Conservation (phyloP, 768 basidiomycete species). For the Lactarius hengduanensis region DNA sequence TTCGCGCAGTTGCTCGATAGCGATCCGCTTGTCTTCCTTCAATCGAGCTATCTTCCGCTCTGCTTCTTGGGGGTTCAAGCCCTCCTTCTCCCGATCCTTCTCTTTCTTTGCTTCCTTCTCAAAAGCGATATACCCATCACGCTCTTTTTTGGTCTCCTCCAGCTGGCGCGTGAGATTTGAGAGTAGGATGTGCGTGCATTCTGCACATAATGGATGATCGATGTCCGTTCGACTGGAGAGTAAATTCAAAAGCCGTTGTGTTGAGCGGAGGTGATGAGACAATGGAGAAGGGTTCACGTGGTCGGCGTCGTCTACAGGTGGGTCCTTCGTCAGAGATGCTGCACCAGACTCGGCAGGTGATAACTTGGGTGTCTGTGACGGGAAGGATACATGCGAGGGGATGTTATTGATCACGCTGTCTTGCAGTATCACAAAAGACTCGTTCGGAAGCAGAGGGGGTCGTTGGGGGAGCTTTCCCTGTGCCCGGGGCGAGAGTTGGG, state of each 20-base stretch:
- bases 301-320: conserved; percentile 47
- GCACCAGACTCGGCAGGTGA: conserved; percentile 40
- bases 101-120: conserved; percentile 86
- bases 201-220: conserved; percentile 92
- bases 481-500: conserved; percentile 50
- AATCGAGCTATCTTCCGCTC: conserved; percentile 72
- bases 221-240: conserved; percentile 76
- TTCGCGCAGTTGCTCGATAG: conserved; percentile 69
- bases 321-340: conserved; percentile 35
- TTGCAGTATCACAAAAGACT: conserved; percentile 89
- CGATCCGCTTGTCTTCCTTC: conserved; percentile 63
- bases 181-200: conserved; percentile 86
- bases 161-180: conserved; percentile 72
- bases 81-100: conserved; percentile 66
- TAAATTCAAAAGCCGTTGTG: conserved; percentile 70
- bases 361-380: conserved; percentile 46
- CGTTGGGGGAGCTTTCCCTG: conserved; percentile 63
- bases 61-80: conserved; percentile 59
- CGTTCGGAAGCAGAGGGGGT: conserved; percentile 59
- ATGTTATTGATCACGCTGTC: conserved; percentile 76
- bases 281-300: conserved; percentile 68
- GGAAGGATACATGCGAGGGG: conserved; percentile 51
- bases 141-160: conserved; percentile 87
- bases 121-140: conserved; percentile 92
- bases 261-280: conserved; percentile 75